phyloP scores from a whole-genome alignment of 306 rosid genomes.

The Fragaria iinumae region DNA sequence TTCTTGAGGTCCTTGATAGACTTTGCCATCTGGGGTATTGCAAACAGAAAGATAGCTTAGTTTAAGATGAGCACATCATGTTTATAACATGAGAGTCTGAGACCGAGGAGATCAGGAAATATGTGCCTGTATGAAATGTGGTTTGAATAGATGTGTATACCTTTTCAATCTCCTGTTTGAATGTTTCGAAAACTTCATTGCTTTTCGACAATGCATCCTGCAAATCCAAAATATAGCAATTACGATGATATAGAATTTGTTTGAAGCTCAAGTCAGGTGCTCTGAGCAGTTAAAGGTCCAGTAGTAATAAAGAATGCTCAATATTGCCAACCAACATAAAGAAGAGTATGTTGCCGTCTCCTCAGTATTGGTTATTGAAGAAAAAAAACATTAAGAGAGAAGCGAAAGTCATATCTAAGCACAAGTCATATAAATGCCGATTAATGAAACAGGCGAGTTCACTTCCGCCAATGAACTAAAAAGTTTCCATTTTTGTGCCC shows the following conservation, averaged over 20 bases:
- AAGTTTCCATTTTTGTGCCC: neutral
- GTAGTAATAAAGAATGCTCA: neutral
- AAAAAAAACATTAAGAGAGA: neutral
- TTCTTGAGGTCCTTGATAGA: slow-evolving; percentile 92
- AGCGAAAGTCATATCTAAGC: slow-evolving; percentile 3
- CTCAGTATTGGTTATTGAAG: neutral
- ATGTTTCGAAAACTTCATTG: slow-evolving; percentile 89
- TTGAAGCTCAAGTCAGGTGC: slow-evolving; percentile 2
- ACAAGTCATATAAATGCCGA: neutral
- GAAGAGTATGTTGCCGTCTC: neutral
- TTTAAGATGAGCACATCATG: slow-evolving; percentile 21
- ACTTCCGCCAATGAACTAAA: neutral
- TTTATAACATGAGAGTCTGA: neutral
- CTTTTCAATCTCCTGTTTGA: slow-evolving; percentile 88
- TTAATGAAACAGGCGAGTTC: neutral
- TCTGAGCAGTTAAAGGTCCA: neutral
- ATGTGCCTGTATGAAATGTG: slow-evolving; percentile 16
- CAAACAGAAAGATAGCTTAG: slow-evolving; percentile 15
- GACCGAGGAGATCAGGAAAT: slow-evolving; percentile 21
- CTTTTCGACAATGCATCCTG: slow-evolving; percentile 91
- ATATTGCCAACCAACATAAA: slow-evolving; percentile 5
- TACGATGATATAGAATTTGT: neutral
- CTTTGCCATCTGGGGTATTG: slow-evolving; percentile 72
- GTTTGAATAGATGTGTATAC: slow-evolving; percentile 38
- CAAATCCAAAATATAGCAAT: slow-evolving; percentile 26